Evolutionary conservation across 371 early-diverging fungal species (phyloP).

Genomic region (Rhizopus microsporus): DNA sequence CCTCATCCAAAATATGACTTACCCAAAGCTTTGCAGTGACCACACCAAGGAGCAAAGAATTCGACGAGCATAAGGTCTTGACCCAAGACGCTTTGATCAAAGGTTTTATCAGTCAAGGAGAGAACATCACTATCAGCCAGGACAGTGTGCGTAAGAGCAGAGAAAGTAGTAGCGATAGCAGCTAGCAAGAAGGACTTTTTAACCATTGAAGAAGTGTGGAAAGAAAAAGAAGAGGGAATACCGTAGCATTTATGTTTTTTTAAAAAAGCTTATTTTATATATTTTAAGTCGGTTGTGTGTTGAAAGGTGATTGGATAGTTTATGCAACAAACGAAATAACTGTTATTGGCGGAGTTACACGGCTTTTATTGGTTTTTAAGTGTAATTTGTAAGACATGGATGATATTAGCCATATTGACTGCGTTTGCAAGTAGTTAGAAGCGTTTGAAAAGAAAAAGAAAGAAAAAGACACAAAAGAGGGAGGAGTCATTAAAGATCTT

Average conservation of each 20-base stretch:
- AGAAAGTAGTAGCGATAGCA: slow-evolving; percentile 44
- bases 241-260: slow-evolving; percentile 1
- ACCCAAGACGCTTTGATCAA: slow-evolving; percentile 58
- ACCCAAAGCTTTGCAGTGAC: slow-evolving; percentile 89
- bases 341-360: background rate
- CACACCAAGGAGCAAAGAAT: slow-evolving; percentile 97
- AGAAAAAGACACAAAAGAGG: too few species aligned
- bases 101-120: slow-evolving; percentile 67
- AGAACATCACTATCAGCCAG: slow-evolving; percentile 70
- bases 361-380: background rate
- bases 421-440: too few species aligned
- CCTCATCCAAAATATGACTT: slow-evolving; percentile 11
- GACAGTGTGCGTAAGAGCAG: slow-evolving; percentile 40
- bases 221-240: slow-evolving; percentile 13
- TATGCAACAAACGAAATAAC: slow-evolving; percentile 1
- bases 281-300: slow-evolving; percentile 11
- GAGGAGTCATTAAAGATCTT: too few species aligned
- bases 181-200: slow-evolving; percentile 41
- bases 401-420: background rate
- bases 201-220: slow-evolving; percentile 29
- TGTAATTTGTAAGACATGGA: background rate
- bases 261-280: slow-evolving; percentile 3
- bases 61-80: slow-evolving; percentile 85
- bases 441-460: background rate
- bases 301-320: slow-evolving; percentile 17